A percentile compares a stretch with the other conserved stretches of the same genome.
Evolutionary conservation across 768 basidiomycete species (phyloP).

Genomic region (Phanerochaete carnosa): DNA sequence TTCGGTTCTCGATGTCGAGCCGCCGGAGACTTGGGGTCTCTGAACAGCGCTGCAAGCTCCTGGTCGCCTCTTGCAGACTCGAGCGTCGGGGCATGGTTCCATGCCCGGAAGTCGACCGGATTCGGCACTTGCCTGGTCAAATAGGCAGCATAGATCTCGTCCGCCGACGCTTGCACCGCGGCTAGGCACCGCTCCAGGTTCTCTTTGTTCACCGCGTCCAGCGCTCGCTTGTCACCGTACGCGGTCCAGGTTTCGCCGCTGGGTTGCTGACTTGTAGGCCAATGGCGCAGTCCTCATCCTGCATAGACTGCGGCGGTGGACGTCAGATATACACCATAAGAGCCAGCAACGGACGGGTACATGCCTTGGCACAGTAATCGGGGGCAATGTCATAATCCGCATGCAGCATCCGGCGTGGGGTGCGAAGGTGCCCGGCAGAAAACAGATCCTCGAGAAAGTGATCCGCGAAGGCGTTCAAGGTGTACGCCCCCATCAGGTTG

Average conservation of each 20-base stretch:
- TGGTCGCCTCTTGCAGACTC: slow-evolving; percentile 6
- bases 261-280: slow-evolving; percentile 11
- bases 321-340: too few species aligned
- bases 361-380: slow-evolving; percentile 7
- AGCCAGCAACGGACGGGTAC: not conserved
- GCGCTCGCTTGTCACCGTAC: slow-evolving; percentile 13
- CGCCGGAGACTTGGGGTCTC: slow-evolving; percentile 4
- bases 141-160: slow-evolving; percentile 15
- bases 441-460: slow-evolving; percentile 7
- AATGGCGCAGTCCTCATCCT: slow-evolving; percentile 17
- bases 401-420: slow-evolving; percentile 1
- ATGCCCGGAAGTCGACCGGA: slow-evolving; percentile 5
- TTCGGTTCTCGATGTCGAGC: not conserved
- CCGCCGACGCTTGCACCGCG: slow-evolving; percentile 15
- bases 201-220: slow-evolving; percentile 1
- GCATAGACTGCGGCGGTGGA: slow-evolving; percentile 15
- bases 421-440: slow-evolving; percentile 8
- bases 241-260: slow-evolving; percentile 3
- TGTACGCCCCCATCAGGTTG: slow-evolving; percentile 4
- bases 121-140: not conserved
- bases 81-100: slow-evolving; percentile 12
- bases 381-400: not conserved
- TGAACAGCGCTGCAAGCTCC: slow-evolving; percentile 12
- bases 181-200: slow-evolving; percentile 12
- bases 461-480: slow-evolving; percentile 10